Percentiles rank a stretch among this genome's conserved stretches.
phyloP scores from a whole-genome alignment of 306 rosid species.

The Vicia faba region DNA sequence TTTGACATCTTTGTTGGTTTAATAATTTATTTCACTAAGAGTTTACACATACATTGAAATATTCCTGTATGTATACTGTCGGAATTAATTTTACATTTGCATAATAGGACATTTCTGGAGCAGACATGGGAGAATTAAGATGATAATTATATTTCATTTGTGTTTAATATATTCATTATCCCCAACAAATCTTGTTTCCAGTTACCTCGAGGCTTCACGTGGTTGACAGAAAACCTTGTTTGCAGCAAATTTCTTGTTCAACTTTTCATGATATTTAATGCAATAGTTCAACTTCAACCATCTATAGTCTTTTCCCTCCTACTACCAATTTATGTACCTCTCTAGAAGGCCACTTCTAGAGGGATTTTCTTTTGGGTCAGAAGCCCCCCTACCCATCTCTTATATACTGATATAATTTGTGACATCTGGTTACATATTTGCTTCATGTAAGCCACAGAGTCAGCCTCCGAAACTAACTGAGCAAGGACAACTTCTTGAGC shows the following conservation, averaged over 20 bases:
- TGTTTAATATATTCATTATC: background rate
- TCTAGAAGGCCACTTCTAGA: constrained; percentile 16
- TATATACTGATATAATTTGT: constrained; percentile 17
- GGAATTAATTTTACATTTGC: background rate
- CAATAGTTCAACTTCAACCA: constrained; percentile 13
- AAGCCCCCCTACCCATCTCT: background rate
- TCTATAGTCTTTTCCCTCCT: constrained; percentile 18
- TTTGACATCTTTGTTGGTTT: constrained; percentile 12
- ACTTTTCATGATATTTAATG: constrained; percentile 27
- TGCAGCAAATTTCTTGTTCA: constrained; percentile 10
- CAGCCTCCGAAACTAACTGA: constrained; percentile 66
- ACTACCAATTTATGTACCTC: constrained; percentile 14
- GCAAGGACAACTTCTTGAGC: constrained; percentile 75
- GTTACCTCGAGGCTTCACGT: background rate
- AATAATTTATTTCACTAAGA: background rate
- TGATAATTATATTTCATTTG: constrained; percentile 5
- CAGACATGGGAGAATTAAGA: background rate
- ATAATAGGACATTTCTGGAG: background rate
- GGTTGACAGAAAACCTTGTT: constrained; percentile 16
- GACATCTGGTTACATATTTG: constrained; percentile 33
- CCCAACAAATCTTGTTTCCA: constrained; percentile 5
- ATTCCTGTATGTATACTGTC: background rate
- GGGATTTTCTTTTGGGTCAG: constrained; percentile 2
- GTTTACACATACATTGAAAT: constrained; percentile 8
- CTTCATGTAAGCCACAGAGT: constrained; percentile 57